Conservation (phyloP, 208 protist species). For the Zelonia costaricensis region DNA sequence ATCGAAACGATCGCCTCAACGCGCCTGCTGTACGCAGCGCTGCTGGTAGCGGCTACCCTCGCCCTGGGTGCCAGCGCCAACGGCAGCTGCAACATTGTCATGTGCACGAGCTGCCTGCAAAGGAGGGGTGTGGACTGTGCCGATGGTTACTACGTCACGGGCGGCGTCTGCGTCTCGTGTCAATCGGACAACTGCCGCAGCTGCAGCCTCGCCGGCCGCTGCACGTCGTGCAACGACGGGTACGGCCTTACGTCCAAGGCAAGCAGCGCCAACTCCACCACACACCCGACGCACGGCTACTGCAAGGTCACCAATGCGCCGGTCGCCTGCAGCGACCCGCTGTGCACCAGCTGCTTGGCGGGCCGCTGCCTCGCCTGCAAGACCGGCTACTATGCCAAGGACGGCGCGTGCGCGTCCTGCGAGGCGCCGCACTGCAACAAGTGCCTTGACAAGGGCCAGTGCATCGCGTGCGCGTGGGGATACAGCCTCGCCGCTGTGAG, state of each 20-base stretch:
- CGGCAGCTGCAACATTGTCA: background rate
- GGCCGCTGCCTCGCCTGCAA: slow-evolving; percentile 4
- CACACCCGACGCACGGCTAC: background rate
- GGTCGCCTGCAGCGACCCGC: background rate
- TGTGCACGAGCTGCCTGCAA: background rate
- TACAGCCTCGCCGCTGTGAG: slow-evolving; percentile 1
- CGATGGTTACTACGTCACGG: slow-evolving; percentile 12
- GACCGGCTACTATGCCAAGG: slow-evolving; percentile 8
- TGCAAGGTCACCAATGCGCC: background rate
- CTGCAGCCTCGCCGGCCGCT: slow-evolving; percentile 4
- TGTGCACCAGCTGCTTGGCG: slow-evolving; percentile 10
- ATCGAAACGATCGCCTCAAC: background rate
- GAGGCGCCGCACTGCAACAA: slow-evolving; percentile 2
- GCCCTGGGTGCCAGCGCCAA: background rate
- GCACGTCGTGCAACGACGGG: slow-evolving; percentile 18
- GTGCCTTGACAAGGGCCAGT: slow-evolving; percentile 1
- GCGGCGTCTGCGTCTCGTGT: slow-evolving; percentile 7
- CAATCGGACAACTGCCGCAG: slow-evolving; percentile 7
- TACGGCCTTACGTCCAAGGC: slow-evolving; percentile 6
- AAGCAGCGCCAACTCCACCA: background rate
- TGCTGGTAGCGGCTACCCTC: background rate
- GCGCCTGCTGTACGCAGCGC: background rate
- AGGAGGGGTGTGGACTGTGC: background rate
- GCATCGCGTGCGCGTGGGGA: slow-evolving; percentile 4
- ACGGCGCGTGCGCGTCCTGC: slow-evolving; percentile 14